A percentile compares a stretch with the other conserved stretches of the same genome.
Evolutionary conservation across 1,284 basidiomycete species (phyloP).

Genomic region (Rhodotorula sp.): DNA sequence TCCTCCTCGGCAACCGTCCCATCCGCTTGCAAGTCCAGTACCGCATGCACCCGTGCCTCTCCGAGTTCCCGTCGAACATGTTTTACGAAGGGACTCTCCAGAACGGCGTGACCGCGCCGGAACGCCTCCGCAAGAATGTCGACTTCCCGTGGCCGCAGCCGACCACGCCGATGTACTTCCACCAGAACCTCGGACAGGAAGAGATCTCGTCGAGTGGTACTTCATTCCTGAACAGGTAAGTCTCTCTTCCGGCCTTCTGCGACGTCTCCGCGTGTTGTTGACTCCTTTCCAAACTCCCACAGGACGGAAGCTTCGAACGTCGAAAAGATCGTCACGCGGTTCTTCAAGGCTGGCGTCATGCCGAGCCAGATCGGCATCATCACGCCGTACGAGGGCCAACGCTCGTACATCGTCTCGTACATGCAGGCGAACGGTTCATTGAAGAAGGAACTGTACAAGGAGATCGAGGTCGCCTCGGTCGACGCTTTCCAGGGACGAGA

Average conservation of each 20-base stretch:
- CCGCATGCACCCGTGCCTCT: conserved; percentile 99
- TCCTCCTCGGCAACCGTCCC: conserved; percentile 90
- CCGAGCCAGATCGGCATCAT: conserved; percentile 97
- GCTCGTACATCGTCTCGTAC: conserved; percentile 98
- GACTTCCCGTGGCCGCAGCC: conserved; percentile 99
- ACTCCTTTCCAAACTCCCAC: conserved; percentile 31
- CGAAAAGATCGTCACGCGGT: conserved; percentile 99
- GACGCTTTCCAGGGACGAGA: conserved; percentile 99
- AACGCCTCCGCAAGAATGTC: conserved; percentile 92
- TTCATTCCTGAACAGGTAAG: conserved; percentile 89
- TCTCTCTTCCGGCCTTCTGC: not conserved
- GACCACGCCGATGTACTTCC: conserved; percentile 99
- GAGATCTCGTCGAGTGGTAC: conserved; percentile 98
- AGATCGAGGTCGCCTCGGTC: conserved; percentile 97
- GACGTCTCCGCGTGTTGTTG: not conserved
- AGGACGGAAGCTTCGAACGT: conserved; percentile 98
- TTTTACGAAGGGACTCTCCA: conserved; percentile 99
- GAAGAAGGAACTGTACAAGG: conserved; percentile 99
- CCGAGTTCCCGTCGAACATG: conserved; percentile 99
- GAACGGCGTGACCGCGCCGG: conserved; percentile 98
- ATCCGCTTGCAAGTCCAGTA: conserved; percentile 99
- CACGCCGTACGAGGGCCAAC: conserved; percentile 97
- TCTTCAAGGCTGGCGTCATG: conserved; percentile 97
- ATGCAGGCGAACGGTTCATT: conserved; percentile 99
- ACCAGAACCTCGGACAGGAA: conserved; percentile 97